Percentiles rank a stretch among this genome's conserved stretches.
These are phyloP conservation scores for Vicia sativa DNA, from an alignment of 306 rosid genomes.

Conservation along the genomic window DNA sequence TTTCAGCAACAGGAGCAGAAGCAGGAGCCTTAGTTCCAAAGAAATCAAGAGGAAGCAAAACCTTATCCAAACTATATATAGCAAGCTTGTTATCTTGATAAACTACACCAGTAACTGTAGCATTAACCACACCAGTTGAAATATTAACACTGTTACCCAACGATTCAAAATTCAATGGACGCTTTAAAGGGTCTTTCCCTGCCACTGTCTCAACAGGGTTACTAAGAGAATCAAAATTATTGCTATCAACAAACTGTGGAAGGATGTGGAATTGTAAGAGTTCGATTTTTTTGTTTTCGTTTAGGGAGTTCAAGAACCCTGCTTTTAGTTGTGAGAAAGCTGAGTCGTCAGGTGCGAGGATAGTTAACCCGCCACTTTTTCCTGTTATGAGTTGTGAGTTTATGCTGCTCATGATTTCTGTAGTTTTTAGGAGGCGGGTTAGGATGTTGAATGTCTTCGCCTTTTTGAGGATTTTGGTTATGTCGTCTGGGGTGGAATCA, in stretches of 20 bases:
- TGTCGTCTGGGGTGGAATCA: conserved; percentile 40
- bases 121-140: conserved; percentile 64
- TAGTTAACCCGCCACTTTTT: conserved; percentile 41
- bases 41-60: conserved; percentile 64
- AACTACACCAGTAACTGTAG: conserved; percentile 49
- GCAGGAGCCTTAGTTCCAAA: conserved; percentile 56
- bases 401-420: conserved; percentile 47
- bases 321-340: conserved; percentile 44
- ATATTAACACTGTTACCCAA: conserved; percentile 57
- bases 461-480: conserved; percentile 43
- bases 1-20: conserved; percentile 47
- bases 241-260: conserved; percentile 31
- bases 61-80: conserved; percentile 58
- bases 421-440: conserved; percentile 45
- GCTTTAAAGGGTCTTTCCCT: conserved; percentile 34
- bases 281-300: conserved; percentile 39
- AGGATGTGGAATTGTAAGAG: conserved; percentile 47
- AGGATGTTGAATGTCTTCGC: conserved; percentile 42
- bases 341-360: conserved; percentile 40
- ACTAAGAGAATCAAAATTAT: conserved; percentile 42
- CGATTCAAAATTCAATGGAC: conserved; percentile 53
- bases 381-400: conserved; percentile 51
- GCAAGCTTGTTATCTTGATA: conserved; percentile 61
- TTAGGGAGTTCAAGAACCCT: conserved; percentile 44
- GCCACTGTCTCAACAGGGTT: conserved; percentile 49